phyloP scores from a whole-genome alignment of 2,329 filamentous ascomycete genomes.

The Beauveria sp. region DNA sequence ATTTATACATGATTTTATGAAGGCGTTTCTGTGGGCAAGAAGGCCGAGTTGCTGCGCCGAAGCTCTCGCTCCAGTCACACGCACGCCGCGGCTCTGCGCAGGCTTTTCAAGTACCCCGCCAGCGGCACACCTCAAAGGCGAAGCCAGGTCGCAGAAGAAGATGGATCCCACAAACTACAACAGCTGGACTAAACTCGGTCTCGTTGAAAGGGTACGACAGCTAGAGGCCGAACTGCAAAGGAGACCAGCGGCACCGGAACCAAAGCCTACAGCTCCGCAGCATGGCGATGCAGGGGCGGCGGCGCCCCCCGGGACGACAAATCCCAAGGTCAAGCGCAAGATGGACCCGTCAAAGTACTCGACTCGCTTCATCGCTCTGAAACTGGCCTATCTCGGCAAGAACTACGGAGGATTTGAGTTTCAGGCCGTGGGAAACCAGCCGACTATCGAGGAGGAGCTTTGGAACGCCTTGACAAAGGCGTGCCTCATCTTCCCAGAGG shows the following conservation, averaged over 20 bases:
- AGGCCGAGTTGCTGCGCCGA: slow-evolving; percentile 2
- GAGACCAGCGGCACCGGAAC: slow-evolving; percentile 25
- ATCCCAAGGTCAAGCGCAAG: slow-evolving; percentile 38
- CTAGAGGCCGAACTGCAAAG: slow-evolving; percentile 58
- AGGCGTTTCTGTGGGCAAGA: neutral
- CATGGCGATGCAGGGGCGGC: slow-evolving; percentile 8
- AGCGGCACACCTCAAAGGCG: neutral
- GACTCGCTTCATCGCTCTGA: slow-evolving; percentile 80
- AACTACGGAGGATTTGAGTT: slow-evolving; percentile 92
- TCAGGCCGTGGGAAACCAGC: slow-evolving; percentile 60
- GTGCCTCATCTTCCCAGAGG: slow-evolving; percentile 68
- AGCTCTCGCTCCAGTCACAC: neutral
- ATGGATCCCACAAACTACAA: slow-evolving; percentile 42
- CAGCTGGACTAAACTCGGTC: slow-evolving; percentile 59
- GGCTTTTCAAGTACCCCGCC: slow-evolving; percentile 3
- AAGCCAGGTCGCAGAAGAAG: slow-evolving; percentile 19
- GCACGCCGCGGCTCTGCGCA: neutral
- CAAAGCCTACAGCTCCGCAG: neutral
- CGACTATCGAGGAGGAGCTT: slow-evolving; percentile 86
- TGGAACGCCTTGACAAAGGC: slow-evolving; percentile 85
- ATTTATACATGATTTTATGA: slow-evolving; percentile 5
- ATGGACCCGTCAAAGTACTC: slow-evolving; percentile 77
- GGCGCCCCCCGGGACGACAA: slow-evolving; percentile 17
- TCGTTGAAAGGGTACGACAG: slow-evolving; percentile 59
- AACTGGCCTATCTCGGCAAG: slow-evolving; percentile 87